Percentiles rank a stretch among this genome's conserved stretches.
phyloP scores from a whole-genome alignment of 345 rosid species.

The Eucalyptus urophylla region DNA sequence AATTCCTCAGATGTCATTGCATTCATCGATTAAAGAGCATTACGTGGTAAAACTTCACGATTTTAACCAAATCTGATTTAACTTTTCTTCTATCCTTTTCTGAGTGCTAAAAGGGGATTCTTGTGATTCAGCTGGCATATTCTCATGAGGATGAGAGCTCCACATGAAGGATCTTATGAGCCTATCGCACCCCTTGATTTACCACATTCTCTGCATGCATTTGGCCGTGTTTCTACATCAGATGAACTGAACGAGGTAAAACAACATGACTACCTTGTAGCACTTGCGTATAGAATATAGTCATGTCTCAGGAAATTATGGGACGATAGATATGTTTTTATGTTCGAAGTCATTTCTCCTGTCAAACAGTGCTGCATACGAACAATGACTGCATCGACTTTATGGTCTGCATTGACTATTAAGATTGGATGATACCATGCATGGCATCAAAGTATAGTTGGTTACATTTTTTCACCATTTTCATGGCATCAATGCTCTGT shows the following conservation, averaged over 20 bases:
- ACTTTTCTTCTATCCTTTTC: not conserved
- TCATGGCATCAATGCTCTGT: not conserved
- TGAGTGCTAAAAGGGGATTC: not conserved
- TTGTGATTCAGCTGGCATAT: conserved; percentile 51
- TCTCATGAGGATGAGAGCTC: conserved; percentile 43
- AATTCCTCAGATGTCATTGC: not conserved
- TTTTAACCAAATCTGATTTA: not conserved
- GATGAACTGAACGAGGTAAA: conserved; percentile 32
- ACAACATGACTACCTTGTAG: not conserved
- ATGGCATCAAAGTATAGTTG: not conserved
- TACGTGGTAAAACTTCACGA: not conserved
- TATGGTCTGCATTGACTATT: not conserved
- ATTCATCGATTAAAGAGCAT: not conserved
- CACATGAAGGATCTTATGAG: conserved; percentile 42
- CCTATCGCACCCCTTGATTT: conserved; percentile 63
- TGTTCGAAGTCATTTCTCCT: not conserved
- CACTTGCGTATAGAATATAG: not conserved
- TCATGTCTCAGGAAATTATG: not conserved
- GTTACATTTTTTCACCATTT: not conserved
- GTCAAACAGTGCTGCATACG: not conserved
- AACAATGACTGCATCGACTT: not conserved
- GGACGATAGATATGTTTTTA: not conserved
- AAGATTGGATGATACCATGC: not conserved
- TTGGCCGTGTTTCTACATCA: conserved; percentile 44
- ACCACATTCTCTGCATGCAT: conserved; percentile 66